Base-by-base conservation (phyloP, 2,329 filamentous ascomycete species). In the Orbilia quercus region DNA sequence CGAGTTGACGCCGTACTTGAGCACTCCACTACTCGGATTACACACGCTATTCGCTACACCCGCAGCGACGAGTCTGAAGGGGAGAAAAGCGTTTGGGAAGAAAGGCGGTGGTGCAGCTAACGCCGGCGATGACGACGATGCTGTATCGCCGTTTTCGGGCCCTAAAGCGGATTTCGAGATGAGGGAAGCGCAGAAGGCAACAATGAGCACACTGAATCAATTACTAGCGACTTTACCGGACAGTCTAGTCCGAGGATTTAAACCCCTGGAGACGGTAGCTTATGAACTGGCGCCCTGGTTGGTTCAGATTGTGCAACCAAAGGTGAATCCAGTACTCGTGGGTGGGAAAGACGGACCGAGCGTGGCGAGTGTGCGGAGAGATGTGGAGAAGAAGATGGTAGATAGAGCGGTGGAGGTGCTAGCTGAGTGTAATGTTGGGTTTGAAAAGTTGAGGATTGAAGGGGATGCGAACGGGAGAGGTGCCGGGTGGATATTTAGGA, bases 251-350 rank as follows among this genome's bases (percentile, higher is more conserved):
- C 66, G 75, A 36, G 75, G 65, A 7, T 70, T 69, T 11, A 67
- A 75, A 34, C 67, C 62, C 18, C 7, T 72, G 1, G 65, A 69
- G 44, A 69, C 71, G 11, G 50, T 75, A 2, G 47, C 65, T 11
- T 96, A 83, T 89, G 91, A 75, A 92, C 90, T 71, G 84, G 88
- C 0, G 34, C 95, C 95, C 0, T 96, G 92, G 79, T 85, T 96
- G 1, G 84, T 91, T 14, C 89, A 90, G 38, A 90, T 99, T 80
- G 84, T 99, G 18, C 90, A 91, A 0, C 95, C 95, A 0, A 90
- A 94, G 69, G 89, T 99, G 47, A 96, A 95, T 79, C 95, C 95
- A 0, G 91, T 98, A 1, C 86, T 97, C 7, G 88, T 98, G 0
- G 86, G 90, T 92, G 77, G 88, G 98, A 31, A 88, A 91, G 0